phyloP scores from a whole-genome alignment of 2,329 filamentous ascomycete genomes.

The Beauveria asiatica region DNA sequence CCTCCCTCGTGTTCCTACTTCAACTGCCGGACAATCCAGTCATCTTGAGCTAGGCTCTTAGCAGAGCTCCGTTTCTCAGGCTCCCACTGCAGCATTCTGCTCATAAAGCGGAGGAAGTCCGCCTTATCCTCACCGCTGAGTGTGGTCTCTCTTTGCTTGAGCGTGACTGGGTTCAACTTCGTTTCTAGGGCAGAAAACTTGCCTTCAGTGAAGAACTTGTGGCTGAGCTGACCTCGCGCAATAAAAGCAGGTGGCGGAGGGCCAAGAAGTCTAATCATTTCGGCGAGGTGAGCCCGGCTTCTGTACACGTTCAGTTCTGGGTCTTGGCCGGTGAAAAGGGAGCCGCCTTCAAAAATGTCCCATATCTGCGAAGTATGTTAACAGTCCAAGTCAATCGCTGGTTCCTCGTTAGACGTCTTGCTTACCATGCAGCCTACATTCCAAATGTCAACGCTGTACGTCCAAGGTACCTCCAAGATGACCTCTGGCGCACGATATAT shows the following conservation, averaged over 20 bases:
- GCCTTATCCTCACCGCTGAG: constrained; percentile 24
- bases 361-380: constrained; percentile 29
- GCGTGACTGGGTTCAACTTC: constrained; percentile 18
- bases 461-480: not conserved
- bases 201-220: constrained; percentile 33
- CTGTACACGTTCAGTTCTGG: constrained; percentile 29
- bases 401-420: not conserved
- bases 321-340: constrained; percentile 34
- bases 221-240: constrained; percentile 19
- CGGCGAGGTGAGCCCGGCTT: constrained; percentile 37
- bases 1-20: no score
- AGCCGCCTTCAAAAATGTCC: constrained; percentile 38
- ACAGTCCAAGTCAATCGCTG: not conserved
- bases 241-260: constrained; percentile 30
- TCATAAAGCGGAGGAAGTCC: constrained; percentile 27
- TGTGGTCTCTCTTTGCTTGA: constrained; percentile 28
- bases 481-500: no score
- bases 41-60: no score
- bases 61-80: constrained; percentile 14
- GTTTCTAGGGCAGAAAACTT: constrained; percentile 8
- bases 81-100: constrained; percentile 30
- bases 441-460: constrained; percentile 38
- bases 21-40: constrained; percentile 9
- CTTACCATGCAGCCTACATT: constrained; percentile 42
- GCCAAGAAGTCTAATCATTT: constrained; percentile 38